These are phyloP conservation scores for Zoysia pacifica DNA, from an alignment of 176 grass and related monocot species.

Conservation along the genomic window DNA sequence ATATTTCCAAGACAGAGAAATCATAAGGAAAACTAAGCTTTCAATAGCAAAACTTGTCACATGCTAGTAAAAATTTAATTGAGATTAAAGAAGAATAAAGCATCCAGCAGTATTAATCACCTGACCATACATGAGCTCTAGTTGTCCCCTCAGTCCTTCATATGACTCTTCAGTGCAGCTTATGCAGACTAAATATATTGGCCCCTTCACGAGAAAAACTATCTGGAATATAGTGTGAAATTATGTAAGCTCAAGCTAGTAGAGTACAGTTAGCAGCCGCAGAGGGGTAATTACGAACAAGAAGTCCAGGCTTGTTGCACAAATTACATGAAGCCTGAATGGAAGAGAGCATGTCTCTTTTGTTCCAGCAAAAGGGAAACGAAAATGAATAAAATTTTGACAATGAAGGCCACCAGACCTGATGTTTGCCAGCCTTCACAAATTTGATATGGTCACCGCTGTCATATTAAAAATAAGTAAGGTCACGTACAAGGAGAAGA, in stretches of 20 bases:
- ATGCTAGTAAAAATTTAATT: background rate
- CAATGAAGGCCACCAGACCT: conserved; percentile 50
- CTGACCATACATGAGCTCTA: conserved; percentile 98
- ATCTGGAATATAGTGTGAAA: conserved; percentile 60
- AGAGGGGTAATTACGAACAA: conserved; percentile 6
- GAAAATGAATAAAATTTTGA: background rate
- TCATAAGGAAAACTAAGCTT: conserved; percentile 30
- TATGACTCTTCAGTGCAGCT: conserved; percentile 91
- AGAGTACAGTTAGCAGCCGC: background rate
- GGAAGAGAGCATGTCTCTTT: background rate
- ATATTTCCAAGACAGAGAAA: conserved; percentile 26
- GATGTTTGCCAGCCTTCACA: conserved; percentile 92
- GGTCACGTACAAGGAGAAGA: background rate
- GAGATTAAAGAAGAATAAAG: conserved; percentile 27
- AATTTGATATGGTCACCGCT: conserved; percentile 94
- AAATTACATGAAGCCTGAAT: background rate
- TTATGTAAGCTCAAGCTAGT: conserved; percentile 32
- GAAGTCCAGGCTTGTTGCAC: background rate
- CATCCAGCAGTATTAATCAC: conserved; percentile 44
- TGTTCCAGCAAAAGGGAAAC: background rate
- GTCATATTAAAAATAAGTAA: conserved; percentile 27
- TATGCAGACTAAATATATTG: conserved; percentile 97
- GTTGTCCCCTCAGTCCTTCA: conserved; percentile 74
- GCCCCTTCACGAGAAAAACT: conserved; percentile 96
- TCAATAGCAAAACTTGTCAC: background rate